Evolutionary conservation across 164 flowering plant species (phyloP), one percentile per base, ranked within the genome.

Genomic region (Magnolia officinalis): DNA sequence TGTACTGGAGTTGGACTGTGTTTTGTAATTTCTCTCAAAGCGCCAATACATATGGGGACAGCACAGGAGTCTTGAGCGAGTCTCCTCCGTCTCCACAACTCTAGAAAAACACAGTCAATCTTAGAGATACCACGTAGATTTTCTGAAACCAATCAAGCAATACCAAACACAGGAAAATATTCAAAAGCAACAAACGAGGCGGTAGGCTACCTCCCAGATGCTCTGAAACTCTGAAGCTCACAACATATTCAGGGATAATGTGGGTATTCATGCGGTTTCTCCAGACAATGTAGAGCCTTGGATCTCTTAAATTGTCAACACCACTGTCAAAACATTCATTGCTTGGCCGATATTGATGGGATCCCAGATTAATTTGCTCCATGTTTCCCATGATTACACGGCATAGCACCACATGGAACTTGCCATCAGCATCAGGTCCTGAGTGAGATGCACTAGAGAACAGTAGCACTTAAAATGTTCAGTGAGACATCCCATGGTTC

Each of bases 211-310:
- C 93, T 80, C 67, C 50, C 0, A 76, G 63, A 45, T 50, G 50
- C 37, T 49, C 49, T 1, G 82, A 73, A 29, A 83, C 72, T 50
- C 76, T 89, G 80, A 70, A 90, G 80, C 89, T 90, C 64, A 90
- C 87, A 65, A 90, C 82, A 80, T 76, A 88, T 63, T 84, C 88
- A 0, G 94, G 96, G 18, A 89, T 82, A 72, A 91, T 84, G 70
- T 85, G 86, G 16, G 76, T 83, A 73, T 83, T 88, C 89, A 88
- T 84, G 63, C 86, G 83, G 11, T 78, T 67, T n/a, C 76, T 63
- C 96, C 94, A 90, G 2, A 90, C 84, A 7, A 88, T 80, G 81
- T 85, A 86, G 80, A 81, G 81, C 59, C 67, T 87, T 0, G 92
- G 91, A 71, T 84, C 84, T 31, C 49, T 69, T 14, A 85, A 71